A percentile compares a stretch with the other conserved stretches of the same genome.
Conservation (phyloP, 306 rosid species). For the Sicyos baderoa region DNA sequence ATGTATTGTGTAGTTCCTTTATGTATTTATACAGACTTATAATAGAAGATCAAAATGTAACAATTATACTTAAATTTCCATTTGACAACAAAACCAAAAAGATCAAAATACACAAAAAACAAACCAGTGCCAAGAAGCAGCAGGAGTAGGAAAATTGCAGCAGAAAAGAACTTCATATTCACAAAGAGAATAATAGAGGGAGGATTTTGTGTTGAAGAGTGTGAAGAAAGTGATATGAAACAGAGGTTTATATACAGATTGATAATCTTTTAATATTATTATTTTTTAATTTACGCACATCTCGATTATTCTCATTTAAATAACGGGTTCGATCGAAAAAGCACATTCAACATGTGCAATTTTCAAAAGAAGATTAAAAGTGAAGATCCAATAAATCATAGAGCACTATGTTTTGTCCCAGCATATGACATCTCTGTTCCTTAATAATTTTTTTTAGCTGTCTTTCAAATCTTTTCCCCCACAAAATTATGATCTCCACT, state of each 20-base stretch:
- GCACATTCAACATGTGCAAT: no score
- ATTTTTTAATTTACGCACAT: no score
- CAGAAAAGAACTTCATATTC: background rate
- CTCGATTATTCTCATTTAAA: no score
- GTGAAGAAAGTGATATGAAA: background rate
- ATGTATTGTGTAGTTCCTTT: no score
- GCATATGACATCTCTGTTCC: background rate
- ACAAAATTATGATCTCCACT: background rate
- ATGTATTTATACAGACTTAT: no score
- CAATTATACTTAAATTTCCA: no score
- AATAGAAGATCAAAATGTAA: no score
- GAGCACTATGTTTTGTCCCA: background rate
- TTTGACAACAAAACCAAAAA: no score
- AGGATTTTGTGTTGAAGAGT: background rate
- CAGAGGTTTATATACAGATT: background rate
- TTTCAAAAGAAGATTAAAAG: background rate
- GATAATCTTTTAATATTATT: background rate
- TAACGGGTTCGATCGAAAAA: no score
- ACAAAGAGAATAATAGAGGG: background rate
- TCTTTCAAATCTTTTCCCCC: background rate
- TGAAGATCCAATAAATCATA: conserved; percentile 1
- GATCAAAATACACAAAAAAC: no score
- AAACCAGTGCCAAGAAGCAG: conserved; percentile 12
- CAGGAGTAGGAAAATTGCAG: conserved; percentile 11
- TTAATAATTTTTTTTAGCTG: background rate